Base-by-base conservation (phyloP, 371 early-diverging fungal genomes). In the Actinomortierella ambigua region DNA sequence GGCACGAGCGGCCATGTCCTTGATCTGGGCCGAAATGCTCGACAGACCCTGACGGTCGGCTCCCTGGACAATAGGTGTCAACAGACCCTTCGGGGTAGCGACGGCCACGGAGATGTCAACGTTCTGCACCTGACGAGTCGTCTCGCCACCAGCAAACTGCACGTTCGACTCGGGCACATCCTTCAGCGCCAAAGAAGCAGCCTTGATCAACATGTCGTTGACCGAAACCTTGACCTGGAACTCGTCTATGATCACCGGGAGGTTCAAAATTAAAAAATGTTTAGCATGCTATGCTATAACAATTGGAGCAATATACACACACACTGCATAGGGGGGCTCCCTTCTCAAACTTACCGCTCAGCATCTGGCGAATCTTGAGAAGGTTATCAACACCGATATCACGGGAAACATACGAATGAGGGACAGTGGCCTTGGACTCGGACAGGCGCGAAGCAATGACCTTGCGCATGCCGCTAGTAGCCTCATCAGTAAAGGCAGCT, bases 41-140 rank as follows among this genome's bases (percentile, higher is more conserved):
- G 90, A 87, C 79, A 96, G 54, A 77, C 84, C 77, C 94, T 94
- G 54, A 82, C 85, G 69, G 91, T 95, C 79, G 93, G 89, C 66
- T 15, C 69, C 66, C 50, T 71, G 55, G 49, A 97, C 75, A 17
- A 95, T 95, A 18, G 98, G 96, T 7, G 97, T 96, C 53, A 96
- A 95, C 43, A 97, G 82, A 54, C 97, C 98, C 83, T 95, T 95
- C 68, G 97, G 96, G 2, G 98, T 96, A 18, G 98, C 92, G 53
- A 96, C 98, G n/a, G 98, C 96, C 28, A 96, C 93, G 55, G 89
- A 88, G 70, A 97, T 85, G 71, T 96, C 97, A 55, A 93, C 88
- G 69, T 86, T 78, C 52, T 82, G 75, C 73, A 42, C 82, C 73
- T 76, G 88, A 85, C 60, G 77, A 79, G 39, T 64, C 59, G 52